Base-by-base conservation (phyloP, 2,329 filamentous ascomycete genomes). In the Aspergillus hiratsukae region DNA sequence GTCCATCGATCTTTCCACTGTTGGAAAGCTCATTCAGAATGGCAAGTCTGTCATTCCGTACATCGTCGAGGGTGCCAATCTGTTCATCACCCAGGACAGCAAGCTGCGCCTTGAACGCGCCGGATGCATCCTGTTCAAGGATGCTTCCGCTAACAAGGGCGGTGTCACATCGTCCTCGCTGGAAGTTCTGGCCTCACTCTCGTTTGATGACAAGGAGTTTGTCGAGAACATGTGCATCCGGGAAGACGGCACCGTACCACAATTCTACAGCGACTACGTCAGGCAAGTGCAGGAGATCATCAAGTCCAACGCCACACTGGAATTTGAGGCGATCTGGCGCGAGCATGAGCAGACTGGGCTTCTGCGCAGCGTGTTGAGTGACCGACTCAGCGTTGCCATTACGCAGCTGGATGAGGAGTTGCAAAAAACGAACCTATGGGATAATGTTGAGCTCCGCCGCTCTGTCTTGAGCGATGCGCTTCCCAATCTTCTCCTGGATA, bases 301-400 rank as follows among this genome's bases (percentile, higher is more conserved):
- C 72, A 86, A 90, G 75, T 86, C 91, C 66, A 99, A 99, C 65
- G 94, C 94, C 2, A 81, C 85, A 17, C 85, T 99, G 37, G 94
- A 99, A 75, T 99, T 99, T 65, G 94, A 99, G 78, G 94, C 94
- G 46, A 95, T 99, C 77, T 99, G 94, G 94, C 86, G 90, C 63
- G 94, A 99, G 76, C 86, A 96, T 70, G 86, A 94, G 75, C 77
- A 87, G 71, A 96, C 90, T 1, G 89, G 90, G 52, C 80, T 87
- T 54, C 78, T 90, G 23, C 86, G 92, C 60, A 95, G 91, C 59
- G 85, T 92, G n/a, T 82, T 99, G 55, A 96, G 91, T 49, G 94
- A 99, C 74, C 90, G 88, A 65, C 84, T 99, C 54, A 96, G 90
- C 55, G 79, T 90, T 51, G 93, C 94, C 35, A 99, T 99, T 71